Conservation (phyloP, 495 filamentous ascomycete genomes). For the Aspergillus avenaceus region DNA sequence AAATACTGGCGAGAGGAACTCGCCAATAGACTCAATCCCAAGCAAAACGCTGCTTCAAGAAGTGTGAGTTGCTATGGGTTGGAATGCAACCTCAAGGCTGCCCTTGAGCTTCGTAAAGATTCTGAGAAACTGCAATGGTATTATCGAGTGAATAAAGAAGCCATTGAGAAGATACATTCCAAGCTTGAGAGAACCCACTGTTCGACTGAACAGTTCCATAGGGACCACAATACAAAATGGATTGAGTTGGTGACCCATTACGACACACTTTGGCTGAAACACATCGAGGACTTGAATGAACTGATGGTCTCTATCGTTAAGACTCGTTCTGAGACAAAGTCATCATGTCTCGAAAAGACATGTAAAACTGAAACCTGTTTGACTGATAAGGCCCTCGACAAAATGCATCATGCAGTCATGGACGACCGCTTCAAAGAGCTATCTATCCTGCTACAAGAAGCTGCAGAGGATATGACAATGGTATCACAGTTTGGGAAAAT, state of each 20-base stretch:
- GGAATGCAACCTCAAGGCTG: neutral
- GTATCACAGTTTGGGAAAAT: neutral
- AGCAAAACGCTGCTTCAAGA: neutral
- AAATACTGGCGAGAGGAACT: neutral
- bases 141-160: slow-evolving; percentile 9
- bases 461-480: no score
- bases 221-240: slow-evolving; percentile 4
- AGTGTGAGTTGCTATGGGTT: neutral
- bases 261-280: neutral
- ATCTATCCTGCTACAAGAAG: neutral
- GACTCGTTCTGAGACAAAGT: neutral
- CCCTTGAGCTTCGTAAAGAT: slow-evolving; percentile 3
- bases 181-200: slow-evolving; percentile 5
- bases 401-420: neutral
- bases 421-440: neutral
- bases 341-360: neutral
- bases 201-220: neutral
- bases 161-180: slow-evolving; percentile 1
- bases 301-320: neutral
- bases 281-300: neutral
- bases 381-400: neutral
- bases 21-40: neutral
- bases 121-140: slow-evolving; percentile 10
- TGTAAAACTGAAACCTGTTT: neutral
- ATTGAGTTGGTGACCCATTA: neutral